Evolutionary conservation across 192 early-diverging fungal genomes (phyloP).

Genomic region (Thoreauomyces humboldtii): DNA sequence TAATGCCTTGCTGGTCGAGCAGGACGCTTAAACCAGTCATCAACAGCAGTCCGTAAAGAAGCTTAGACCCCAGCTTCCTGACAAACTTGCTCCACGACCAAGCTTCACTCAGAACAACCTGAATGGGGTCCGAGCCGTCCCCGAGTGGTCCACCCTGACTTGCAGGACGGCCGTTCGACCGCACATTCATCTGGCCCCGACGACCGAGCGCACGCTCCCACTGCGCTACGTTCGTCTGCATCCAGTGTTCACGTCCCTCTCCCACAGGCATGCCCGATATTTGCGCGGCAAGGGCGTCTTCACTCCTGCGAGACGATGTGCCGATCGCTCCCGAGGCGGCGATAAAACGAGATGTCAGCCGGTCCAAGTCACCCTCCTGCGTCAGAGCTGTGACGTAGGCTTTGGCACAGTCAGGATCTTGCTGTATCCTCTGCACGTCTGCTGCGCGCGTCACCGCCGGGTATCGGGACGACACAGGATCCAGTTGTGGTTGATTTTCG

Average conservation of each 20-base stretch:
- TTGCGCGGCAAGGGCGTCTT: too few species aligned
- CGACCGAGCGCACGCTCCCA: constrained; percentile 33
- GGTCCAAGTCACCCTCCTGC: constrained; percentile 34
- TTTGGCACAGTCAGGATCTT: constrained; percentile 35
- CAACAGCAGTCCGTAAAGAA: constrained; percentile 45
- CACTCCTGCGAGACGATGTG: too few species aligned
- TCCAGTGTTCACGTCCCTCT: constrained; percentile 34
- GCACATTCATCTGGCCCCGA: background rate
- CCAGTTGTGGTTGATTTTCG: constrained; percentile 49
- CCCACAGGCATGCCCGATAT: background rate
- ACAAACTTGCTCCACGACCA: constrained; percentile 58
- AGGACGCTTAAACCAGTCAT: constrained; percentile 54
- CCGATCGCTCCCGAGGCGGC: too few species aligned
- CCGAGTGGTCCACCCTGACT: background rate
- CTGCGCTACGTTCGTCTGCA: constrained; percentile 17
- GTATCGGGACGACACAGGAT: constrained; percentile 1
- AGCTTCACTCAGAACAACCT: constrained; percentile 51
- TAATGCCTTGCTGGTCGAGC: constrained; percentile 55
- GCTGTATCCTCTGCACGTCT: constrained; percentile 33
- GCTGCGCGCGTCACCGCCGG: background rate
- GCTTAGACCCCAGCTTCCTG: constrained; percentile 37
- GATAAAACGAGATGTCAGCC: constrained; percentile 23
- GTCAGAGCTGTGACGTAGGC: constrained; percentile 38
- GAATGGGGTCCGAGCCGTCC: constrained; percentile 49
- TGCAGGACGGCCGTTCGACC: background rate